Evolutionary conservation across 768 basidiomycete genomes (phyloP).

Genomic region (Imleria badia): DNA sequence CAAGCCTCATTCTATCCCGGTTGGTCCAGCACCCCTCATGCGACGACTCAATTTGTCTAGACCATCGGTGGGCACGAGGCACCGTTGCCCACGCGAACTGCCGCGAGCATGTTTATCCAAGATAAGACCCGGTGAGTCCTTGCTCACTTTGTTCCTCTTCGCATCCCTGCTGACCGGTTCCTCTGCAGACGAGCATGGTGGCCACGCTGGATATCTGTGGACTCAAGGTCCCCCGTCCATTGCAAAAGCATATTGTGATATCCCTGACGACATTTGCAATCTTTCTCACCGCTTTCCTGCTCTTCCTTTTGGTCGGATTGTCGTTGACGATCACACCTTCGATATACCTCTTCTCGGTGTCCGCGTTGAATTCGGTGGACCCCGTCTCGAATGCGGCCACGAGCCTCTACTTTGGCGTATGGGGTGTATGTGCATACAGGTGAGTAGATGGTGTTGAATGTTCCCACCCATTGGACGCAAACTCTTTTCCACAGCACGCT

Average conservation of each 20-base stretch:
- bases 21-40: not conserved
- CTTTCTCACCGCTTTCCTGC: slow-evolving; percentile 62
- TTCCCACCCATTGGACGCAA: not conserved
- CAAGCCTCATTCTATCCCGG: not conserved
- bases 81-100: not conserved
- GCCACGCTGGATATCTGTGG: slow-evolving; percentile 19
- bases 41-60: slow-evolving; percentile 1
- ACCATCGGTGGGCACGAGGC: not conserved
- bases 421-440: slow-evolving; percentile 77
- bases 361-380: slow-evolving; percentile 28
- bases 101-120: not conserved
- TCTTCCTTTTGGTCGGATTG: slow-evolving; percentile 73
- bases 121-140: not conserved
- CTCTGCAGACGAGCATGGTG: slow-evolving; percentile 11
- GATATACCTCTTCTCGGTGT: slow-evolving; percentile 58
- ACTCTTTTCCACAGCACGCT: slow-evolving; percentile 6
- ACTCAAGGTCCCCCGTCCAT: slow-evolving; percentile 31
- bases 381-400: slow-evolving; percentile 55
- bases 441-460: slow-evolving; percentile 12
- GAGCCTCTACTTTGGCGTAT: slow-evolving; percentile 72
- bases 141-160: not conserved
- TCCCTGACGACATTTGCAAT: slow-evolving; percentile 48
- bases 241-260: slow-evolving; percentile 46
- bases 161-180: not conserved
- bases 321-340: slow-evolving; percentile 73